These are phyloP conservation scores for Fusarium continuum DNA, from an alignment of 2,329 filamentous ascomycete genomes.

Conservation along the genomic window DNA sequence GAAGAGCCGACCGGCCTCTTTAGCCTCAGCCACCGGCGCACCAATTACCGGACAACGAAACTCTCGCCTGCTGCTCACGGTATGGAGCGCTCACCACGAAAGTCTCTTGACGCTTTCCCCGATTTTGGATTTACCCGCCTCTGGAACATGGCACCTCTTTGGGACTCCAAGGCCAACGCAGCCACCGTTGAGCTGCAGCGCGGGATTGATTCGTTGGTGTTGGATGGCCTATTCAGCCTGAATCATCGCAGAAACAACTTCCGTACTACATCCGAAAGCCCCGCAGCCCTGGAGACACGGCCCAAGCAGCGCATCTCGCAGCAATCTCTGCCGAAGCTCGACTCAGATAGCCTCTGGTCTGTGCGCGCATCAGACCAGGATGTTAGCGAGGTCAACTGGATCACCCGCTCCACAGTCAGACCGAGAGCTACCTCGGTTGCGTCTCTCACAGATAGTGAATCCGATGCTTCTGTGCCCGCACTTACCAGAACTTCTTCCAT, in stretches of 20 bases:
- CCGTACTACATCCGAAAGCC: constrained; percentile 40
- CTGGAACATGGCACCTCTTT: constrained; percentile 43
- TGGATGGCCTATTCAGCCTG: constrained; percentile 41
- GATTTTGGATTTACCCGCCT: constrained; percentile 35
- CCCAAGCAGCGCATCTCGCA: constrained; percentile 47
- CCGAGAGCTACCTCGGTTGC: constrained; percentile 33
- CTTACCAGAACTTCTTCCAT: constrained; percentile 38
- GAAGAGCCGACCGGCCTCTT: constrained; percentile 39
- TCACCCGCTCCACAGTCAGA: constrained; percentile 34
- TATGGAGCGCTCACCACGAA: constrained; percentile 35
- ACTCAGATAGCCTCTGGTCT: constrained; percentile 50
- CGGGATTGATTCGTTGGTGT: constrained; percentile 36
- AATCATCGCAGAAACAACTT: constrained; percentile 41
- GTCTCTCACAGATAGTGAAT: constrained; percentile 31
- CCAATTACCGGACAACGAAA: constrained; percentile 38
- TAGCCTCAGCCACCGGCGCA: constrained; percentile 40
- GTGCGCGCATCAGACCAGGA: constrained; percentile 34
- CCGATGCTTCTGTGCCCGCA: constrained; percentile 11
- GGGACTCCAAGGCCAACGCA: constrained; percentile 36
- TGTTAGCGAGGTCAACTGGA: constrained; percentile 33
- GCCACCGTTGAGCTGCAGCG: constrained; percentile 25
- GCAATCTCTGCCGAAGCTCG: constrained; percentile 44
- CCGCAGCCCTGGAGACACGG: constrained; percentile 44
- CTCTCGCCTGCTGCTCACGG: constrained; percentile 36
- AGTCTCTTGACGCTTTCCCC: constrained; percentile 30